Evolutionary conservation across 2,329 filamentous ascomycete genomes (phyloP), one percentile per base, ranked within the genome.

Genomic region (Chalaropsis ovoidea): DNA sequence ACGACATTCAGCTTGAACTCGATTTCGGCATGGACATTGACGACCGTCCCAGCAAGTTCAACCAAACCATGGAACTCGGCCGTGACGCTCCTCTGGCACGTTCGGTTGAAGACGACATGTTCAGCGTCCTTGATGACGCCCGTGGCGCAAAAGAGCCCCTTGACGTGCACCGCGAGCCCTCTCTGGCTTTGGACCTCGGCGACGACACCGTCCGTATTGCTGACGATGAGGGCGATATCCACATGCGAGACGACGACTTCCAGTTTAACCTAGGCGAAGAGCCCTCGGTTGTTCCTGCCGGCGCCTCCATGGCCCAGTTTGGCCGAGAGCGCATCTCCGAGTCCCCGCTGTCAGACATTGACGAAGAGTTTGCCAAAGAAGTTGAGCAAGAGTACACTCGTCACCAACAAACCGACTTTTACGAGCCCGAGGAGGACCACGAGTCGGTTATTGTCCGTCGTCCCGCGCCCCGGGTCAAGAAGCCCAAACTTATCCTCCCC

Each of bases 1-100:
- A 82, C 69, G 88, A 90, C 71, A 80, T 90, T 64, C 87, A 88
- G 65, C 79, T 90, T 35, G 83, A 89, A 69, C 77, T 93, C 65
- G 87, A 90, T 71, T 86, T 92, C 70, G 87, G 87, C 70, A 80
- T 94, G 68, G 86, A 85, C 70, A 78, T 90, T 42, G 87, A 90
- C 69, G 82, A 90, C 68, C 84, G 82, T 42, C 82, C 76, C 22
- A 73, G 70, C 67, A 73, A 75, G 69, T 73, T 76, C 68, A 82
- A 83, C 67, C 77, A 77, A 68, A 94, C 86, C 71, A 86, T 96
- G 67, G 94, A 99, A 86, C 81, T 90, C 70, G 94, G 93, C 72
- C 88, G 93, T 85, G 87, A 95, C 70, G 92, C 89, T 22, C 86
- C 89, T 3, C 80, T 83, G 17, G 80, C 87, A 27, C 81, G 83